Evolutionary conservation across 495 filamentous ascomycete species (phyloP).

Genomic region (Sabuloglossum arenarium): DNA sequence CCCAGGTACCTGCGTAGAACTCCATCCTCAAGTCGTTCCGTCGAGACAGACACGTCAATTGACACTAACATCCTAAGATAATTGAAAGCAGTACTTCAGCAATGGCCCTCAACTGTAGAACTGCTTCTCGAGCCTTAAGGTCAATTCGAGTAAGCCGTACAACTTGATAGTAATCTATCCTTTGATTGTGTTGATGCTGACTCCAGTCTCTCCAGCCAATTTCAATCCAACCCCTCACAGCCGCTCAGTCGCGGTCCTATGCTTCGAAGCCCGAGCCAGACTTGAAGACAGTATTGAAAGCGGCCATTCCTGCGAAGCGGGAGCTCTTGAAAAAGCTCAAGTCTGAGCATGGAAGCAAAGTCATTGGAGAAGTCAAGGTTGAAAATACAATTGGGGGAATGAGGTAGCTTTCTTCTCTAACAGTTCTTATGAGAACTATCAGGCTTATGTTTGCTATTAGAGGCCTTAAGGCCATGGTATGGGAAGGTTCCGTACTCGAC

Average conservation of each 20-base stretch:
- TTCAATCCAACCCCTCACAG: background rate
- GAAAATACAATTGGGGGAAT: slow-evolving; percentile 88
- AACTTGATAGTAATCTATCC: background rate
- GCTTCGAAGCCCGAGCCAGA: slow-evolving; percentile 60
- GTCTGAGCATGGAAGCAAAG: slow-evolving; percentile 48
- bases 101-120: slow-evolving; percentile 30
- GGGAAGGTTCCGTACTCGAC: slow-evolving; percentile 96
- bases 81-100: background rate
- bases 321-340: slow-evolving; percentile 86
- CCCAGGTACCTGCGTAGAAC: too few species aligned
- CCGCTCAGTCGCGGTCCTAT: slow-evolving; percentile 23
- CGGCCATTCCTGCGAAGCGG: slow-evolving; percentile 74
- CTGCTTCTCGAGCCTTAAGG: slow-evolving; percentile 26
- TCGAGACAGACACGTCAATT: background rate
- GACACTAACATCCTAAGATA: background rate
- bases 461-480: slow-evolving; percentile 91
- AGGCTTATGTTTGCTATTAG: slow-evolving; percentile 14
- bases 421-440: background rate
- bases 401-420: slow-evolving; percentile 29
- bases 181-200: background rate
- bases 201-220: background rate
- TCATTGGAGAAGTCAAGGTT: slow-evolving; percentile 82
- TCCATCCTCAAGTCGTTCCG: background rate
- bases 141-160: slow-evolving; percentile 27
- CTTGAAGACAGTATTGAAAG: slow-evolving; percentile 65